Evolutionary conservation across 495 filamentous ascomycete species (phyloP), one percentile per base, ranked within the genome.

Genomic region (Clavariopsis aquatica): DNA sequence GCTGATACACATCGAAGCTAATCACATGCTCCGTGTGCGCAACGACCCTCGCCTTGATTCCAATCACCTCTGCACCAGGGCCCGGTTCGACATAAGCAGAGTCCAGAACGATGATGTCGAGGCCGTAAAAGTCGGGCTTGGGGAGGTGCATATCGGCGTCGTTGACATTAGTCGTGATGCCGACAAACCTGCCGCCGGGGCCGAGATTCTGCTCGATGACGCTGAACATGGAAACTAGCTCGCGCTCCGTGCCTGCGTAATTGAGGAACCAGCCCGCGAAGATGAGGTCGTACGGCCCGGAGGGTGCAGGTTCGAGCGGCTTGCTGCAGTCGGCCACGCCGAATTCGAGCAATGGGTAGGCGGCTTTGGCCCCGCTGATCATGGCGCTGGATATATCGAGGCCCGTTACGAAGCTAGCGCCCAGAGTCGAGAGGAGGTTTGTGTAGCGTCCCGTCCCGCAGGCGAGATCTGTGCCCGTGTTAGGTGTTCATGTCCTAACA

Each of bases 261-360:
- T 66, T 66, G 27, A 70, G 55, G 46, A 70, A 66, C 57, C 62
- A 70, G 57, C 59, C 64, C 34, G 67, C 67, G 36, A 70, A 66
- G 29, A 70, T 60, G 34, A 70, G 22, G 43, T 70, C 67, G 58
- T 55, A 70, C 27, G 57, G 23, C 9, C 53, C 38, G 2, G 54
- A 27, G 5, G 17, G 13, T 5, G 41, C 46, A n/a, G 26, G 13
- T 1, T 24, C 17, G 1, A 62, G 49, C 1, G 67, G 62, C 31
- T 63, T 66, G 46, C 52, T 58, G 28, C 62, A 65, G 53, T 70
- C 67, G 15, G 67, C 67, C 36, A 66, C 47, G 28, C 49, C 23
- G 57, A 66, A 70, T 52, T 49, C 19, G 22, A 66, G 51, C 17
- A 29, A 4, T 22, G 53, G 53, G 47, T 58, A 66, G 13, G 62